phyloP scores from a whole-genome alignment of 2,329 filamentous ascomycete genomes.

The Apiospora koreana region DNA sequence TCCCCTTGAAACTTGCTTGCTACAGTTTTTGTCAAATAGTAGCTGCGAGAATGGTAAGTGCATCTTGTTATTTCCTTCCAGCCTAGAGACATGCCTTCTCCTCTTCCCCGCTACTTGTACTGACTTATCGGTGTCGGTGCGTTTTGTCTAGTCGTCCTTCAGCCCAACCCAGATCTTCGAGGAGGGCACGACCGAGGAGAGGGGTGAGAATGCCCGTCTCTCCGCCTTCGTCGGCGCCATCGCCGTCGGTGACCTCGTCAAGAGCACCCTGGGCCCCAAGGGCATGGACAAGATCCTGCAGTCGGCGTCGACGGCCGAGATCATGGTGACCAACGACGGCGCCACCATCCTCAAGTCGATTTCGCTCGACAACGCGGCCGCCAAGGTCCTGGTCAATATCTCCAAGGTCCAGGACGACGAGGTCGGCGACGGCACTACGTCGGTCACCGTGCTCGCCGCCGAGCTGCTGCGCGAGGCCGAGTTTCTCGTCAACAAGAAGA shows the following conservation, averaged over 20 bases:
- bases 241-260: conserved; percentile 94
- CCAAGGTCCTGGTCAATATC: conserved; percentile 98
- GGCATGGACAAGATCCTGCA: conserved; percentile 99
- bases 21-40: neutral
- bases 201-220: conserved; percentile 98
- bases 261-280: conserved; percentile 95
- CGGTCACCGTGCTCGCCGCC: conserved; percentile 92
- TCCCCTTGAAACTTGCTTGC: neutral
- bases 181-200: conserved; percentile 95
- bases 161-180: conserved; percentile 96
- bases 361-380: conserved; percentile 95
- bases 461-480: conserved; percentile 95
- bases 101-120: neutral
- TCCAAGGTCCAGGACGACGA: conserved; percentile 99
- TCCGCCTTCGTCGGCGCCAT: conserved; percentile 98
- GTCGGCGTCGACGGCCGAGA: conserved; percentile 92
- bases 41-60: conserved; percentile 4
- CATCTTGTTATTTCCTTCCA: neutral
- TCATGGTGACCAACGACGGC: conserved; percentile 98
- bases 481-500: conserved; percentile 96
- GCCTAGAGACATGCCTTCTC: neutral
- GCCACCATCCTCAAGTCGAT: conserved; percentile 98
- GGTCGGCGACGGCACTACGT: conserved; percentile 96
- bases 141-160: conserved; percentile 52
- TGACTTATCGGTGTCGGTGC: conserved; percentile 10